Evolutionary conservation across 148 eudicot species (phyloP).

Genomic region (Rhododendron williamsianum): DNA sequence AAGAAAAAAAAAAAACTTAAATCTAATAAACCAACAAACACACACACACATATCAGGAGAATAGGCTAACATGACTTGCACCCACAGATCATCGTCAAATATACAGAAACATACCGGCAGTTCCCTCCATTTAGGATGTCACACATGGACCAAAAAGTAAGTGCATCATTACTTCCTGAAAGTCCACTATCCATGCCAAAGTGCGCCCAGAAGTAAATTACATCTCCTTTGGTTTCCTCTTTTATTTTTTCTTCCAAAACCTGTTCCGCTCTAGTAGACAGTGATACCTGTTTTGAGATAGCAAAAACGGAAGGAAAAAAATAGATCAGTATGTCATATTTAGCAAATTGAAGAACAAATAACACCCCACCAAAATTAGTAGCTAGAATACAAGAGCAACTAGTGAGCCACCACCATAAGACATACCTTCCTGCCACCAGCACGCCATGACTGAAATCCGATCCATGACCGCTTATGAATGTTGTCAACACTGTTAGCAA

Average conservation of each 20-base stretch:
- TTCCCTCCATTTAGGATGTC: slow-evolving; percentile 88
- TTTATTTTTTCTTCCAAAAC: slow-evolving; percentile 66
- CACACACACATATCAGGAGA: not conserved
- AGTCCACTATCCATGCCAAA: slow-evolving; percentile 50
- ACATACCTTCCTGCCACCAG: slow-evolving; percentile 80
- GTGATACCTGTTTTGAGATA: slow-evolving; percentile 52
- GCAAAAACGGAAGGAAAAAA: not conserved
- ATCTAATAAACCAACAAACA: not conserved
- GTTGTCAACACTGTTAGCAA: slow-evolving; percentile 9
- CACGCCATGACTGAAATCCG: slow-evolving; percentile 68
- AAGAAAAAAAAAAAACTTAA: not conserved
- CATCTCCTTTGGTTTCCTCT: slow-evolving; percentile 62
- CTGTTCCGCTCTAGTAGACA: slow-evolving; percentile 64
- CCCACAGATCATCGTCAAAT: slow-evolving; percentile 1
- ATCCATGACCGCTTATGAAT: slow-evolving; percentile 14
- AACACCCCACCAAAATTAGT: not conserved
- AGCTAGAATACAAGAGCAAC: not conserved
- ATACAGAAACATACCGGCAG: slow-evolving; percentile 53
- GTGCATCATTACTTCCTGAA: slow-evolving; percentile 37
- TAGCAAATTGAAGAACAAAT: not conserved
- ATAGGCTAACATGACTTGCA: not conserved
- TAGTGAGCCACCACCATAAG: not conserved
- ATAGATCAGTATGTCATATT: not conserved
- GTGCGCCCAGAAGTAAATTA: slow-evolving; percentile 74
- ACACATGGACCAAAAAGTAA: slow-evolving; percentile 88